A percentile compares a stretch with the other conserved stretches of the same genome.
These are phyloP conservation scores for Prunella vulgaris DNA, from an alignment of 257 asterid genomes.

Conservation along the genomic window DNA sequence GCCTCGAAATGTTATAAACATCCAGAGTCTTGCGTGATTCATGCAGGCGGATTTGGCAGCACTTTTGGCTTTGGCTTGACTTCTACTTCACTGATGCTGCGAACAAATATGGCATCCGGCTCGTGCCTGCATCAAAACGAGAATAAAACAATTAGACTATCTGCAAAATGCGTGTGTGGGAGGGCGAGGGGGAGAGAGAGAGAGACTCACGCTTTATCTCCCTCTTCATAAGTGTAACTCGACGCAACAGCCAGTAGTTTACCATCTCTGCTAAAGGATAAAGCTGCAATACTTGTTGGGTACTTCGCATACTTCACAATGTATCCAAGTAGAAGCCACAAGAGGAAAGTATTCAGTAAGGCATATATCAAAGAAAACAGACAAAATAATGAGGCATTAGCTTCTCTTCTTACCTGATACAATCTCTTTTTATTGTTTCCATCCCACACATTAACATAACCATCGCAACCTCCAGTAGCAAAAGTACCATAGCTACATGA, in stretches of 20 bases:
- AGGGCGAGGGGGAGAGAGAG: not conserved
- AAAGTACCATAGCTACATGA: constrained; percentile 75
- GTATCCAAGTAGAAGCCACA: constrained; percentile 7
- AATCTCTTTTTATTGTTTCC: constrained; percentile 94
- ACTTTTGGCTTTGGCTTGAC: constrained; percentile 91
- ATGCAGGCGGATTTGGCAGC: constrained; percentile 54
- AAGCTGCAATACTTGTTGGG: constrained; percentile 80
- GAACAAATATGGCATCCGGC: constrained; percentile 75
- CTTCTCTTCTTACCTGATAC: constrained; percentile 63
- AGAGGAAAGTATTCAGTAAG: not conserved
- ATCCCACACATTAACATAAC: constrained; percentile 95
- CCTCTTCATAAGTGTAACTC: constrained; percentile 92
- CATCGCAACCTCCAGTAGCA: constrained; percentile 96
- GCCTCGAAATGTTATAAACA: not conserved
- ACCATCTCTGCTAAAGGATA: constrained; percentile 94
- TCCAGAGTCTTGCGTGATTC: constrained; percentile 12
- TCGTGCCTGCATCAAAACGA: constrained; percentile 58
- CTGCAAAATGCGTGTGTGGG: constrained; percentile 27
- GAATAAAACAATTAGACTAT: constrained; percentile 3
- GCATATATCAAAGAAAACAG: not conserved
- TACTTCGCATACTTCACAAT: constrained; percentile 67
- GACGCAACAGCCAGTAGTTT: constrained; percentile 87
- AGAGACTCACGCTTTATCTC: constrained; percentile 65
- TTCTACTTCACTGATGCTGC: constrained; percentile 92
- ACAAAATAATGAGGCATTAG: not conserved